phyloP scores from a whole-genome alignment of 2,329 filamentous ascomycete species.

The Penicillium paneum region DNA sequence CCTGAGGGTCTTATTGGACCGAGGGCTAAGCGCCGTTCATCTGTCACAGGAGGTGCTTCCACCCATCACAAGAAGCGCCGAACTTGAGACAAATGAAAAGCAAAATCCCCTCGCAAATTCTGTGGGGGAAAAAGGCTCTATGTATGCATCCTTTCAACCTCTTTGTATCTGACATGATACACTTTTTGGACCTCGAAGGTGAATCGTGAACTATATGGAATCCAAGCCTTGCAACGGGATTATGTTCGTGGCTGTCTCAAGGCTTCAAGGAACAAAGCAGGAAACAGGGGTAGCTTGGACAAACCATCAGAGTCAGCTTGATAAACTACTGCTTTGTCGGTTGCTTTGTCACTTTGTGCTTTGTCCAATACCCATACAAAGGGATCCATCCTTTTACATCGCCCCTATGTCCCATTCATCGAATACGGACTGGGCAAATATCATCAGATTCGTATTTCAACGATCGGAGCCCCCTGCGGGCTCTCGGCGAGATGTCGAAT shows the following conservation, averaged over 20 bases:
- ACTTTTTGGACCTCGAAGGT: not conserved
- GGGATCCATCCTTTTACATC: not conserved
- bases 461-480: not conserved
- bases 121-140: not conserved
- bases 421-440: not conserved
- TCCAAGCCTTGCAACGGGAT: not conserved
- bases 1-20: not conserved
- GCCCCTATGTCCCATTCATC: constrained; percentile 4
- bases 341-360: not conserved
- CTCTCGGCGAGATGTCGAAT: constrained; percentile 2
- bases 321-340: not conserved
- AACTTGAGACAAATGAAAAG: constrained; percentile 2
- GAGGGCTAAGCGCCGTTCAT: constrained; percentile 8
- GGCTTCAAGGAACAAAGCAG: constrained; percentile 1
- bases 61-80: constrained; percentile 7
- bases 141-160: not conserved
- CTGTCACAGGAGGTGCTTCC: constrained; percentile 8
- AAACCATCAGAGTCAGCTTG: not conserved
- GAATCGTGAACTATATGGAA: constrained; percentile 3
- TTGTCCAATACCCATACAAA: constrained; percentile 1
- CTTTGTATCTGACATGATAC: constrained; percentile 3
- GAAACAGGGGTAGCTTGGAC: not conserved
- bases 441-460: not conserved
- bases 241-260: not conserved
- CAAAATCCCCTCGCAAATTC: not conserved